These are phyloP conservation scores for Hyphodiscus hymeniophilus DNA, from an alignment of 495 filamentous ascomycete species.

Conservation along the genomic window DNA sequence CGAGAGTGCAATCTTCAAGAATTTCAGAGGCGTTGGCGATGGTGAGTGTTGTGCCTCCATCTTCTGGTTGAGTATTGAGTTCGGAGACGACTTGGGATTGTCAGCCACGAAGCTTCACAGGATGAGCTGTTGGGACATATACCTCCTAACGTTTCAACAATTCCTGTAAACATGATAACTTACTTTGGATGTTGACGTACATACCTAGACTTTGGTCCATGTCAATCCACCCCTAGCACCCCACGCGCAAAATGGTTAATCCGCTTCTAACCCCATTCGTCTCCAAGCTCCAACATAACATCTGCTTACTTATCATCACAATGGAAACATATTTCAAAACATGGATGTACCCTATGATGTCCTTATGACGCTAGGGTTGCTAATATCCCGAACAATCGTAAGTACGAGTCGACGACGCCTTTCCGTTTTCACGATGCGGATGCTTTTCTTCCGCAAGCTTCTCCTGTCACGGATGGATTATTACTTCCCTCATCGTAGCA, in stretches of 20 bases:
- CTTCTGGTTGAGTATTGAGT: slow-evolving; percentile 70
- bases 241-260: background rate
- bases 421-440: too few relatives aligned
- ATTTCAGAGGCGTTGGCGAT: slow-evolving; percentile 69
- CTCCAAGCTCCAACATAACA: background rate
- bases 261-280: background rate
- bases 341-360: too few relatives aligned
- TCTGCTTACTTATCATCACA: too few relatives aligned
- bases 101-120: slow-evolving; percentile 19
- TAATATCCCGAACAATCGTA: too few relatives aligned
- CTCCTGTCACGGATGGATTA: too few relatives aligned
- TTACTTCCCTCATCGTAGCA: too few relatives aligned
- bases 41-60: slow-evolving; percentile 82
- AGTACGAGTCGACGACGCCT: too few relatives aligned
- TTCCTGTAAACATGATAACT: slow-evolving; percentile 85
- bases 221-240: too few relatives aligned
- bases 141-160: slow-evolving; percentile 95
- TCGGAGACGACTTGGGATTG: slow-evolving; percentile 61
- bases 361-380: background rate
- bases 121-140: slow-evolving; percentile 23
- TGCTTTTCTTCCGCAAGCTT: too few relatives aligned
- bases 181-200: too few relatives aligned
- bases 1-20: slow-evolving; percentile 72
- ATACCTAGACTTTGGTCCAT: too few relatives aligned
- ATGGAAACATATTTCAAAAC: too few relatives aligned